A percentile compares a stretch with the other conserved stretches of the same genome.
These are phyloP conservation scores for Citrus inodora DNA, from an alignment of 345 rosid species.

Conservation along the genomic window DNA sequence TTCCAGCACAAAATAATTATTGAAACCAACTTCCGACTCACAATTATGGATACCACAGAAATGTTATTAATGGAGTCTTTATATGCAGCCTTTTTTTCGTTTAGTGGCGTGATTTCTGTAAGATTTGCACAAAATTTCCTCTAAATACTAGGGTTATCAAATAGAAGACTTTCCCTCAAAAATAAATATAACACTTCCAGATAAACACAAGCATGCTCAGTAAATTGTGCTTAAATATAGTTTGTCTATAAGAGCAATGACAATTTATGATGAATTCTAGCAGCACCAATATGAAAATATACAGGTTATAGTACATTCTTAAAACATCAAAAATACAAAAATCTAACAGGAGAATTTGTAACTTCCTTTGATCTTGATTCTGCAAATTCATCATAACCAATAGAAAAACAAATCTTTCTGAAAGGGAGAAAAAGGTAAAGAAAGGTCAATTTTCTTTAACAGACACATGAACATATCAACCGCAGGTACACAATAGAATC, in stretches of 20 bases:
- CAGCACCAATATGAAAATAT: neutral
- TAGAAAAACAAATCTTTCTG: too few relatives aligned
- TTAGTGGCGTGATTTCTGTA: neutral
- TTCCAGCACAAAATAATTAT: too few relatives aligned
- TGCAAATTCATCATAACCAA: too few relatives aligned
- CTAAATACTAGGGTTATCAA: neutral
- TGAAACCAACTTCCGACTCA: too few relatives aligned
- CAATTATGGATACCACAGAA: neutral
- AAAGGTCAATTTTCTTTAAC: too few relatives aligned
- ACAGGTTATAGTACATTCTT: neutral
- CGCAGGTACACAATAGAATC: too few relatives aligned
- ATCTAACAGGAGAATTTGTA: too few relatives aligned
- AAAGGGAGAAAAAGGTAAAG: too few relatives aligned
- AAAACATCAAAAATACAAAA: neutral
- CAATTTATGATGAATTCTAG: neutral
- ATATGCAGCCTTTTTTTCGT: neutral
- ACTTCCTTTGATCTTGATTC: too few relatives aligned
- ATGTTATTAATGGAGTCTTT: neutral
- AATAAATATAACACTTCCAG: neutral
- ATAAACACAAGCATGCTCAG: neutral
- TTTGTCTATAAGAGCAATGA: neutral
- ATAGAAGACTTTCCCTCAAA: neutral
- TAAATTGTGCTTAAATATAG: neutral
- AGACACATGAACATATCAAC: too few relatives aligned
- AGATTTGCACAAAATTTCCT: neutral